These are phyloP conservation scores for Rhodotorula graminis DNA, from an alignment of 768 basidiomycete species.

Conservation along the genomic window DNA sequence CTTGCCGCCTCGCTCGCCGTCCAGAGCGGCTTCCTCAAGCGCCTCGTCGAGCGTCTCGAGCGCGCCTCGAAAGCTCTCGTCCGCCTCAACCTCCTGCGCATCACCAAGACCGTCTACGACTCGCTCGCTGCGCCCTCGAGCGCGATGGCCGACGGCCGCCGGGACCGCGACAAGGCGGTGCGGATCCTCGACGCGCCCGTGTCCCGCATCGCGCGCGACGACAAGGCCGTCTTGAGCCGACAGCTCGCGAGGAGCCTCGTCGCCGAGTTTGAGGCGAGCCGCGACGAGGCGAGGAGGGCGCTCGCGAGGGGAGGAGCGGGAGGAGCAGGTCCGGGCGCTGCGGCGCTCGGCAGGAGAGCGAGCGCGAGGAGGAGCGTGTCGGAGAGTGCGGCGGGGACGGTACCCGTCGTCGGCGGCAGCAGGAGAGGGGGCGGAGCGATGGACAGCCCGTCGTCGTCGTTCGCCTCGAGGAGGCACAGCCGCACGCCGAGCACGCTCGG, in stretches of 20 bases:
- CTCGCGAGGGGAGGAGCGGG: background rate
- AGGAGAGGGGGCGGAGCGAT: background rate
- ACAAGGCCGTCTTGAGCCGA: conserved; percentile 83
- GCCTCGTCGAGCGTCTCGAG: conserved; percentile 74
- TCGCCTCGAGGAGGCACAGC: no score
- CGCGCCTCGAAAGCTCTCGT: conserved; percentile 70
- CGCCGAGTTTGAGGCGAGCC: conserved; percentile 20
- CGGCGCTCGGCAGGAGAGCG: no score
- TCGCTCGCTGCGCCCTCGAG: background rate
- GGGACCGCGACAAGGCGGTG: conserved; percentile 28
- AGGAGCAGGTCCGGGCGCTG: no score
- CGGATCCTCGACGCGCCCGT: conserved; percentile 54
- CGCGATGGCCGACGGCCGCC: background rate
- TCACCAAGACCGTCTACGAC: conserved; percentile 80
- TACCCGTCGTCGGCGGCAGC: background rate
- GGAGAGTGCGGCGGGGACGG: background rate
- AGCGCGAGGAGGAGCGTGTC: background rate
- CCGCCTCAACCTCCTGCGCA: conserved; percentile 78
- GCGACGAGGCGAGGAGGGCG: conserved; percentile 3
- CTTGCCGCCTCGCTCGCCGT: conserved; percentile 73
- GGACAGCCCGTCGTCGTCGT: background rate
- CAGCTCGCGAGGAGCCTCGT: conserved; percentile 59
- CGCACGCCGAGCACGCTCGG: no score
- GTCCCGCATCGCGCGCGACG: conserved; percentile 69
- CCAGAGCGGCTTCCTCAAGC: conserved; percentile 73